Percentiles rank a stretch among this genome's conserved stretches.
Conservation (phyloP, 257 asterid species). For the Mitragyna speciosa region DNA sequence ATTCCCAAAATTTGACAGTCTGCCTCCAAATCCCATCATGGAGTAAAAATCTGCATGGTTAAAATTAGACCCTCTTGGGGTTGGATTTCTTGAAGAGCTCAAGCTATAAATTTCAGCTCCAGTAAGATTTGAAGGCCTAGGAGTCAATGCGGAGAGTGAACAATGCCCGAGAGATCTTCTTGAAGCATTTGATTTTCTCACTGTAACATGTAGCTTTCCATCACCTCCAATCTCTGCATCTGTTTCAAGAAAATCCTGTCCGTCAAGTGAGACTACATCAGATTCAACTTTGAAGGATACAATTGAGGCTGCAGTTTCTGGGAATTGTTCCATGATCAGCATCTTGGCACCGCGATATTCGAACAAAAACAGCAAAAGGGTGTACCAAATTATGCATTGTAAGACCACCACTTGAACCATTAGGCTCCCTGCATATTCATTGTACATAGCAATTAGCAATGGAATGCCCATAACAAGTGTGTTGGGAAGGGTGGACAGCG, state of each 20-base stretch:
- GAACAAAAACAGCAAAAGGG: constrained; percentile 67
- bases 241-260: constrained; percentile 87
- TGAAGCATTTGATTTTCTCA: constrained; percentile 84
- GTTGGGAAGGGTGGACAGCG: constrained; percentile 81
- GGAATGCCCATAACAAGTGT: constrained; percentile 96
- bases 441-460: constrained; percentile 78
- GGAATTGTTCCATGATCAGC: constrained; percentile 83
- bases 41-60: constrained; percentile 51
- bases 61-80: constrained; percentile 55
- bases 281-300: constrained; percentile 88
- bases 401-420: constrained; percentile 90
- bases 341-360: constrained; percentile 85
- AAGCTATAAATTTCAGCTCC: constrained; percentile 56
- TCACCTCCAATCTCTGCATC: constrained; percentile 85
- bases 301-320: constrained; percentile 85
- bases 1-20: constrained; percentile 74
- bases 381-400: constrained; percentile 92
- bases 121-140: constrained; percentile 53
- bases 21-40: constrained; percentile 73
- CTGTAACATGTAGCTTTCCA: constrained; percentile 84
- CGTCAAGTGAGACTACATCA: constrained; percentile 92
- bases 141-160: constrained; percentile 34
- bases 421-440: constrained; percentile 55
- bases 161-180: constrained; percentile 59
- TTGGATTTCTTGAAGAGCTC: constrained; percentile 49